These are phyloP conservation scores for Mycocentrospora acerina DNA, from an alignment of 2,329 filamentous ascomycete species.

Conservation along the genomic window DNA sequence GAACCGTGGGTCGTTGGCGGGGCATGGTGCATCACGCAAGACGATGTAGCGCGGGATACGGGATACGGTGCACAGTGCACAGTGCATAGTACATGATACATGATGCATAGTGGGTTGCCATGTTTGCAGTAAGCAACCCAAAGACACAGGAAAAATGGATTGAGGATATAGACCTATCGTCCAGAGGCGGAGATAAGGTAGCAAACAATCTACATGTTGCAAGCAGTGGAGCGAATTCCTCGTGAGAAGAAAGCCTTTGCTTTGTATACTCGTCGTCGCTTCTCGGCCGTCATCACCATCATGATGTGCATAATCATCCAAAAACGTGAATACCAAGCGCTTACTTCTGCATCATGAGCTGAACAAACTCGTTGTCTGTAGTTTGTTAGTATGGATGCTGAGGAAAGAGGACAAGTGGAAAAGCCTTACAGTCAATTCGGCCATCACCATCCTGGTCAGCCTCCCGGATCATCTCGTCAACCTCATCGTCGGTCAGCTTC, in stretches of 20 bases:
- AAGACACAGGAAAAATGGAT: slow-evolving; percentile 31
- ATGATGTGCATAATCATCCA: slow-evolving; percentile 34
- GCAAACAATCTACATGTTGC: slow-evolving; percentile 22
- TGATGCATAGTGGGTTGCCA: too few relatives aligned
- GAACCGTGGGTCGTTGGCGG: too few relatives aligned
- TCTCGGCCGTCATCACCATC: slow-evolving; percentile 28
- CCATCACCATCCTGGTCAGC: slow-evolving; percentile 66
- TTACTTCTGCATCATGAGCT: slow-evolving; percentile 60
- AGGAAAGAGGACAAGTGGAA: not conserved
- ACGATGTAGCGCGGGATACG: too few relatives aligned
- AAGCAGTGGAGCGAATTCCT: slow-evolving; percentile 21
- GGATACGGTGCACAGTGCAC: not conserved
- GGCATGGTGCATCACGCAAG: too few relatives aligned
- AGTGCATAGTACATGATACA: too few relatives aligned
- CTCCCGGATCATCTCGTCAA: slow-evolving; percentile 66
- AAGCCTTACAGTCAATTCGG: slow-evolving; percentile 61
- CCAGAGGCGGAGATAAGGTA: slow-evolving; percentile 20
- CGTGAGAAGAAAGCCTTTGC: slow-evolving; percentile 22
- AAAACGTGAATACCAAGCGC: slow-evolving; percentile 17
- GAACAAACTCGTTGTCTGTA: slow-evolving; percentile 58
- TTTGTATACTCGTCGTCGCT: slow-evolving; percentile 32
- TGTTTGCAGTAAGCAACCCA: too few relatives aligned
- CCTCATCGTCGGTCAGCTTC: slow-evolving; percentile 63
- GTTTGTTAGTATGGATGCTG: slow-evolving; percentile 9
- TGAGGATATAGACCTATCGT: slow-evolving; percentile 38